These are phyloP conservation scores for Apiospora hydei DNA, from an alignment of 2,329 filamentous ascomycete species.

Conservation along the genomic window DNA sequence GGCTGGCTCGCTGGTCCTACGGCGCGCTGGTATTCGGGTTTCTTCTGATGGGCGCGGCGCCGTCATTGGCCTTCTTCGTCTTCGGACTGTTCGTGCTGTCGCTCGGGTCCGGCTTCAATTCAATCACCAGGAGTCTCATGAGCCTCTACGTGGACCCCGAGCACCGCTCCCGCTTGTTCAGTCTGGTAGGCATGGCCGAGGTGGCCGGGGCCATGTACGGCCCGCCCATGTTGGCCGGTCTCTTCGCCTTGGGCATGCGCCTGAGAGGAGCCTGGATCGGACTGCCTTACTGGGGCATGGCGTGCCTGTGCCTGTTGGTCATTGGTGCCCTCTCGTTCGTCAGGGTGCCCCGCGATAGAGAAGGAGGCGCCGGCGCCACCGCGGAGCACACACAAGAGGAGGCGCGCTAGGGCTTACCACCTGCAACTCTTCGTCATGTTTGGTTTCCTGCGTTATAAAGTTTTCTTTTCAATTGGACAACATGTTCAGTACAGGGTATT, in stretches of 20 bases:
- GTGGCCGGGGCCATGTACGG: constrained; percentile 40
- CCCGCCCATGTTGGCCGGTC: constrained; percentile 39
- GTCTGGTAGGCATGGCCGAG: constrained; percentile 41
- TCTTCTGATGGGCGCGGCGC: constrained; percentile 37
- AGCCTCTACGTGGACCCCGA: constrained; percentile 40
- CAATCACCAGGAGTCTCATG: constrained; percentile 40
- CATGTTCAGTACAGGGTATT: too few relatives aligned
- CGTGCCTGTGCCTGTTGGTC: constrained; percentile 28
- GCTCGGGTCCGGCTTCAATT: constrained; percentile 39
- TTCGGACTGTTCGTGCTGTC: constrained; percentile 40
- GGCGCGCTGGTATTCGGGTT: constrained; percentile 34
- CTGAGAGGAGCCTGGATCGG: constrained; percentile 40
- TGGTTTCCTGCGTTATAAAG: not conserved
- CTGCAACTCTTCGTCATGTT: not conserved
- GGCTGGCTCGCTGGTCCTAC: constrained; percentile 38
- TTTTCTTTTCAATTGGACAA: not conserved
- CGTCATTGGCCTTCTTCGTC: constrained; percentile 37
- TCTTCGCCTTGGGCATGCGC: constrained; percentile 42
- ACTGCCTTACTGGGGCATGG: constrained; percentile 40
- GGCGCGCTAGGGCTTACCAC: not conserved
- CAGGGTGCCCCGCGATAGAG: constrained; percentile 23
- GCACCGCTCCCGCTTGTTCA: constrained; percentile 43
- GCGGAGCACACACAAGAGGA: not conserved
- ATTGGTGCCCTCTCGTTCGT: constrained; percentile 24
- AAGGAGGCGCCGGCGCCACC: not conserved